These are phyloP conservation scores for Pulveroboletus frians DNA, from an alignment of 768 basidiomycete genomes.

Conservation along the genomic window DNA sequence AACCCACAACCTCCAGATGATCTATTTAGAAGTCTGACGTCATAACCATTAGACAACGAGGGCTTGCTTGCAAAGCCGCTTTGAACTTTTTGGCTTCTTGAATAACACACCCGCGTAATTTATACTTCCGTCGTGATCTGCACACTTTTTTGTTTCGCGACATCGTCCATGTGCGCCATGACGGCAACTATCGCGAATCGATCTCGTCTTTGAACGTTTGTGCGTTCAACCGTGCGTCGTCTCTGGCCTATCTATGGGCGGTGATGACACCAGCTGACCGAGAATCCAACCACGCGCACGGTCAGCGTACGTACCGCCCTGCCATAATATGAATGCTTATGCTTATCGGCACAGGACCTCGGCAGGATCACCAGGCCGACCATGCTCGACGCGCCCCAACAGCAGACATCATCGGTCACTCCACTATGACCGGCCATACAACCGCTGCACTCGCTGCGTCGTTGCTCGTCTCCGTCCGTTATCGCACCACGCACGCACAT, in stretches of 20 bases:
- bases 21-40: conserved; percentile 87
- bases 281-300: background rate
- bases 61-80: conserved; percentile 32
- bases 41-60: conserved; percentile 88
- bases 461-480: background rate
- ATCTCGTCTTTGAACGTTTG: no score
- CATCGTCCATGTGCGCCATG: no score
- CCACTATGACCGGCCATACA: no score
- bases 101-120: background rate
- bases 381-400: background rate
- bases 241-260: no score
- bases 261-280: background rate
- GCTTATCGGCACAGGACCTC: conserved; percentile 7
- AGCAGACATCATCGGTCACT: no score
- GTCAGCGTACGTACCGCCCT: background rate
- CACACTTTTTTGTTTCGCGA: no score
- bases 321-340: background rate
- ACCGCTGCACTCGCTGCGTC: no score
- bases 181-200: no score
- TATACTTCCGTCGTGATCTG: background rate
- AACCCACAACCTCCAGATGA: conserved; percentile 84
- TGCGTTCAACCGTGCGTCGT: no score
- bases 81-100: background rate
- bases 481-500: conserved; percentile 7
- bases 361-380: background rate